Conservation (phyloP, 768 basidiomycete genomes). For the Xanthoconium purpureum region DNA sequence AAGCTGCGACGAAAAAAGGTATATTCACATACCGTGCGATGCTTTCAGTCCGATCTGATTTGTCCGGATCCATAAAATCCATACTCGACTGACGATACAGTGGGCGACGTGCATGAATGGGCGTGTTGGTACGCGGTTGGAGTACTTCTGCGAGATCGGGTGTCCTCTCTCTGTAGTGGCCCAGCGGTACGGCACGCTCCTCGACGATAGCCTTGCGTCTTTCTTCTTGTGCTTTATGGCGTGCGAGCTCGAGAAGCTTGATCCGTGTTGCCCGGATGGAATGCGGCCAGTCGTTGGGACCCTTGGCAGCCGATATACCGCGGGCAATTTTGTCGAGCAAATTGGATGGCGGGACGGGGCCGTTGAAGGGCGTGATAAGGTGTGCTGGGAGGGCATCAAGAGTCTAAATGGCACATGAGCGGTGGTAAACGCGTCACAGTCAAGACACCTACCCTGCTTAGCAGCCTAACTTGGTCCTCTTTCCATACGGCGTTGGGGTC, state of each 20-base stretch:
- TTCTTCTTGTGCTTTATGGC: constrained; percentile 56
- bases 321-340: constrained; percentile 85
- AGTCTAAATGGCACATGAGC: constrained; percentile 41
- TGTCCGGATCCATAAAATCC: constrained; percentile 69
- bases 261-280: constrained; percentile 77
- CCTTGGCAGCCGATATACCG: constrained; percentile 71
- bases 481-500: constrained; percentile 73
- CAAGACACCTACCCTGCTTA: constrained; percentile 53
- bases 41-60: constrained; percentile 43
- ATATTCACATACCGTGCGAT: constrained; percentile 57
- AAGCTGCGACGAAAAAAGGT: constrained; percentile 2
- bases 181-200: constrained; percentile 40
- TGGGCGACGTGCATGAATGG: constrained; percentile 44
- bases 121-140: constrained; percentile 49
- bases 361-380: constrained; percentile 84
- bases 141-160: constrained; percentile 40
- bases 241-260: constrained; percentile 79
- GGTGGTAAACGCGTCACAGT: neutral
- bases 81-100: constrained; percentile 82
- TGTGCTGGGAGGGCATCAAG: constrained; percentile 80
- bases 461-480: constrained; percentile 64
- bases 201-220: constrained; percentile 40
- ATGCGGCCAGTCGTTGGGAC: constrained; percentile 77
- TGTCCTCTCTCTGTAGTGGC: constrained; percentile 14
- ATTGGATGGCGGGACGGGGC: constrained; percentile 79